Percentiles rank a stretch among this genome's conserved stretches.
These are phyloP conservation scores for Aspergillus aculeatus DNA, from an alignment of 2,329 filamentous ascomycete species.

Conservation along the genomic window DNA sequence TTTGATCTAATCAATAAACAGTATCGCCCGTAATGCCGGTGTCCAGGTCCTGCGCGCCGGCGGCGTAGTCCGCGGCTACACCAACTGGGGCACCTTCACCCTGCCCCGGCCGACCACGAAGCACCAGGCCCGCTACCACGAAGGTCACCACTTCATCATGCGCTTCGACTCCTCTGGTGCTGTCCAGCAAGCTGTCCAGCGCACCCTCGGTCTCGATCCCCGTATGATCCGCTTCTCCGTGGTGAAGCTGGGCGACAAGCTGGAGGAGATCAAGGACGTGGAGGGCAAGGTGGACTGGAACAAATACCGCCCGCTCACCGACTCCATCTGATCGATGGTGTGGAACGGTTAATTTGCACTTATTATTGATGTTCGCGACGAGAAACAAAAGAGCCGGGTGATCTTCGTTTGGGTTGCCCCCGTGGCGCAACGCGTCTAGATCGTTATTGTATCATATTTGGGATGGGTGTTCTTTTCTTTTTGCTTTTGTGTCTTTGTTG, in stretches of 20 bases:
- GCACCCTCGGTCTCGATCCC: slow-evolving; percentile 79
- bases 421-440: slow-evolving; percentile 6
- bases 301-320: slow-evolving; percentile 29
- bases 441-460: slow-evolving; percentile 30
- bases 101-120: slow-evolving; percentile 77
- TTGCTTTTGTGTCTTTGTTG: slow-evolving; percentile 15
- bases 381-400: neutral
- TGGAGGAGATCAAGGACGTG: slow-evolving; percentile 61
- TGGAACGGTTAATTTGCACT: neutral
- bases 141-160: slow-evolving; percentile 97
- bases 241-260: slow-evolving; percentile 75
- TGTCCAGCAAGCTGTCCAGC: slow-evolving; percentile 72
- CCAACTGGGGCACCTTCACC: slow-evolving; percentile 92
- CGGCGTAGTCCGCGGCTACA: slow-evolving; percentile 87
- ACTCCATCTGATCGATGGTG: slow-evolving; percentile 22
- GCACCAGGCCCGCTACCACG: slow-evolving; percentile 78
- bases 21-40: slow-evolving; percentile 84
- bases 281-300: slow-evolving; percentile 57
- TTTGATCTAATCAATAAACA: slow-evolving; percentile 43
- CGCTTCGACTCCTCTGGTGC: slow-evolving; percentile 79
- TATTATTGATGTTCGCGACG: slow-evolving; percentile 7
- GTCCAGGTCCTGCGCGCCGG: slow-evolving; percentile 76
- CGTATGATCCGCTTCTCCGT: slow-evolving; percentile 83
- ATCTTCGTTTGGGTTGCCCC: neutral
- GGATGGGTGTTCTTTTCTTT: slow-evolving; percentile 12